Evolutionary conservation across 495 filamentous ascomycete species (phyloP).

Genomic region (Tricharina praecox): DNA sequence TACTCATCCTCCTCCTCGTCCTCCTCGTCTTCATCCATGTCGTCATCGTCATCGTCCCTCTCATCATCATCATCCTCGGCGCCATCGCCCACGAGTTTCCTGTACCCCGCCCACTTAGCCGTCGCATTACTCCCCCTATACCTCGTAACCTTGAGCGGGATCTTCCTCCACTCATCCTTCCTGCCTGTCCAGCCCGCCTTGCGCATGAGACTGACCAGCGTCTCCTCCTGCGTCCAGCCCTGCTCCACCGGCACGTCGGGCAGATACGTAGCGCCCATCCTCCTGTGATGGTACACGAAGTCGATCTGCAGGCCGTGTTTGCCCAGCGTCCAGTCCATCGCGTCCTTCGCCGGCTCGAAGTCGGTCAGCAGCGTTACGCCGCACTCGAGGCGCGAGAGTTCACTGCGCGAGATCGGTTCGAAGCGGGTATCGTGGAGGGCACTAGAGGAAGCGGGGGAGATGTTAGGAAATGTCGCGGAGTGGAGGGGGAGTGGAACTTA

Average conservation of each 20-base stretch:
- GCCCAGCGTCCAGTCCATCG: constrained; percentile 76
- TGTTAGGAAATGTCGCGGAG: too few species aligned
- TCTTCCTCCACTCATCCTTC: constrained; percentile 54
- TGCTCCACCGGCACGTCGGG: constrained; percentile 86
- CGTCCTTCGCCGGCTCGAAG: constrained; percentile 51
- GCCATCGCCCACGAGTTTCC: too few species aligned
- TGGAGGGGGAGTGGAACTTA: constrained; percentile 30
- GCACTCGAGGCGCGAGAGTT: constrained; percentile 52
- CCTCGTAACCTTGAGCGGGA: constrained; percentile 51
- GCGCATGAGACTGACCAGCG: constrained; percentile 72
- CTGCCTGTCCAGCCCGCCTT: constrained; percentile 74
- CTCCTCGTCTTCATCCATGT: too few species aligned
- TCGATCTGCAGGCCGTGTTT: constrained; percentile 67
- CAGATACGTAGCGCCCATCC: constrained; percentile 72
- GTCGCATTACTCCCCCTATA: constrained; percentile 67
- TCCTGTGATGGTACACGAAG: constrained; percentile 48
- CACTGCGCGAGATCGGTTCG: constrained; percentile 46
- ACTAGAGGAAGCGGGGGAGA: constrained; percentile 28
- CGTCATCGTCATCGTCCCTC: too few species aligned
- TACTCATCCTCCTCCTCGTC: too few species aligned
- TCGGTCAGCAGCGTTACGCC: constrained; percentile 59
- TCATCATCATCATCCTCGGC: too few species aligned
- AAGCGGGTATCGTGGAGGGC: constrained; percentile 82
- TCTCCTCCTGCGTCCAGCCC: constrained; percentile 90
- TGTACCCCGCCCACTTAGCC: constrained; percentile 54